A percentile compares a stretch with the other conserved stretches of the same genome.
Conservation (phyloP, 352 stramenopile genomes). For the Phytopythium sindhum region DNA sequence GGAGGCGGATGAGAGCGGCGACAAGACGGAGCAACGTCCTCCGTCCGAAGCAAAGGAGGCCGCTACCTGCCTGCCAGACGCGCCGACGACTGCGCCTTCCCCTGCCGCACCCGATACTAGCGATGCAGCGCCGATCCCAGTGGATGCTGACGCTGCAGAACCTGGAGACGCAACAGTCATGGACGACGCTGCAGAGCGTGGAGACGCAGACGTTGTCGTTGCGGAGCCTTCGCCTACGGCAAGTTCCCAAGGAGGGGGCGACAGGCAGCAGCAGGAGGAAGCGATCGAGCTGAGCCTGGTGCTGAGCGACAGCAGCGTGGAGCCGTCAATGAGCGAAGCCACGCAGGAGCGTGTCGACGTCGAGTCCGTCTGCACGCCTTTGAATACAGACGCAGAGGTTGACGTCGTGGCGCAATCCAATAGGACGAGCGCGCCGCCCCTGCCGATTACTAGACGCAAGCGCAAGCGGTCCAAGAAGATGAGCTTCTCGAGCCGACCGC, state of each 20-base stretch:
- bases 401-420: background rate
- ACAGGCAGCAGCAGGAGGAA: constrained; percentile 10
- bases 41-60: background rate
- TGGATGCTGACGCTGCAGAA: background rate
- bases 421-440: background rate
- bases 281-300: constrained; percentile 31
- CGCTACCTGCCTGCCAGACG: background rate
- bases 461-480: constrained; percentile 48
- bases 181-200: background rate
- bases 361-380: background rate
- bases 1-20: background rate
- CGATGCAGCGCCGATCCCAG: background rate
- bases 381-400: background rate
- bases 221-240: background rate
- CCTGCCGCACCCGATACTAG: background rate
- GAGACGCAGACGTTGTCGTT: background rate
- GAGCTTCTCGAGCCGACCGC: constrained; percentile 21
- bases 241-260: background rate
- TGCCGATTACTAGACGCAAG: constrained; percentile 14
- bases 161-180: background rate
- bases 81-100: background rate
- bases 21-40: background rate
- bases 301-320: constrained; percentile 32
- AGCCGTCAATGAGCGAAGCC: background rate
- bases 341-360: background rate